phyloP scores from a whole-genome alignment of 192 early-diverging fungal species.

The Umbelopsis isabellina region DNA sequence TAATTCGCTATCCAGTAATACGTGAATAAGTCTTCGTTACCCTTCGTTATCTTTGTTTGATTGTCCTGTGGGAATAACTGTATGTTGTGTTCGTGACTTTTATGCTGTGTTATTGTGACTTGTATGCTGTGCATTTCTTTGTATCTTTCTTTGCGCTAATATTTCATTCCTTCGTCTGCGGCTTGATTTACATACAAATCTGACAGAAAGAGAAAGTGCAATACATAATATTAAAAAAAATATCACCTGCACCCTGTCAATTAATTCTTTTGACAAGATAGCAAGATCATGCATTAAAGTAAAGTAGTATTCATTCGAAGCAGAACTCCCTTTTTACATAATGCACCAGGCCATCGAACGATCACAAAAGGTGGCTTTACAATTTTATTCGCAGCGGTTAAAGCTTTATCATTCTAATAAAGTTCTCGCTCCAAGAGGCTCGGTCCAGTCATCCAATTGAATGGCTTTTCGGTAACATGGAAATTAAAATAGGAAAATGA shows the following conservation, averaged over 20 bases:
- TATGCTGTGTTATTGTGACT: not conserved
- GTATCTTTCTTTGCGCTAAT: not conserved
- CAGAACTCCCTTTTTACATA: not conserved
- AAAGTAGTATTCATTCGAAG: not conserved
- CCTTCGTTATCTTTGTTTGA: not conserved
- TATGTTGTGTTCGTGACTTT: not conserved
- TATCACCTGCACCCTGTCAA: not conserved
- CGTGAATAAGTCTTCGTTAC: not conserved
- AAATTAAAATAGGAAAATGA: not conserved
- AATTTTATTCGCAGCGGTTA: not conserved
- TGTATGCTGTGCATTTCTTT: not conserved
- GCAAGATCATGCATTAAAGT: not conserved
- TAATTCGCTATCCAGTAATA: not conserved
- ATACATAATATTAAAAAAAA: not conserved
- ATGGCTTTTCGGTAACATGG: not conserved
- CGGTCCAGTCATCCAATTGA: not conserved
- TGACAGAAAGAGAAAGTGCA: not conserved
- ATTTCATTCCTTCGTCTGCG: not conserved
- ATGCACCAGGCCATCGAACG: not conserved
- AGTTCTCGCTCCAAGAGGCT: not conserved
- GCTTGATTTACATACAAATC: not conserved
- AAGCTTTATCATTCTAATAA: not conserved
- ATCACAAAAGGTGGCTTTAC: conserved; percentile 3
- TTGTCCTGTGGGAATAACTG: not conserved
- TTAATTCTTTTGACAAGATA: not conserved